Evolutionary conservation across 192 early-diverging fungal genomes (phyloP), one percentile per base, ranked within the genome.

Genomic region (Gaertneriomyces semiglobifer): DNA sequence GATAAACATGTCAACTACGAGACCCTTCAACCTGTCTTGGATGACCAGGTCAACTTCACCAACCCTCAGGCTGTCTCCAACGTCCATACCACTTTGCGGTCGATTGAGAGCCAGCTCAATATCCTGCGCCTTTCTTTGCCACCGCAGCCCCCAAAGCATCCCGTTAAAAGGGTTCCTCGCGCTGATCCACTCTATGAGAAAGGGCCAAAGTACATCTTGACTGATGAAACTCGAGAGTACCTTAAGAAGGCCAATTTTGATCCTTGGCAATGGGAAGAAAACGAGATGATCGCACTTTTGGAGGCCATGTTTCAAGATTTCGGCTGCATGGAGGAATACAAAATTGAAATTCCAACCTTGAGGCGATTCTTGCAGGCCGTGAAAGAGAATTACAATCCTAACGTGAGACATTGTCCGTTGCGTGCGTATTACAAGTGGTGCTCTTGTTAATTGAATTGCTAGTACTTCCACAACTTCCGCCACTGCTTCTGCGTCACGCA

Each of bases 401-500:
- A 82, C 52, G 25, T 33, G 25, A 33, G 25, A 2, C 25, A 33
- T 33, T 33, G 0, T 33, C 25, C 25, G 25, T 33, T 33, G 25
- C 25, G 25, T 33, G 25, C 25, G 25, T 33, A 0, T 33, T 33
- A 33, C 25, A 33, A 33, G 25, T 33, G 25, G 25, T 33, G 25
- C 25, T 33, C 25, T 33, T 33, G 25, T 33, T 33, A 33, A 33
- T 33, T 33, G 0, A 33, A 33, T 1, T 33, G 25, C 25, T 33
- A 33, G 25, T 77, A 77, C 8, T 82, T 82, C 62, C 81, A 82
- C 66, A 82, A 82, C 53, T 82, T 82, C 57, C 66, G 74, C 41
- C 81, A 82, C 53, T 79, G 77, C 68, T 82, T 82, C 52, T 79
- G 81, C 53, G 81, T 82, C 16, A 73, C 79, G 33, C 81, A 82